These are phyloP conservation scores for Carex parvula DNA, from an alignment of 176 grass and related monocot genomes.

Conservation along the genomic window DNA sequence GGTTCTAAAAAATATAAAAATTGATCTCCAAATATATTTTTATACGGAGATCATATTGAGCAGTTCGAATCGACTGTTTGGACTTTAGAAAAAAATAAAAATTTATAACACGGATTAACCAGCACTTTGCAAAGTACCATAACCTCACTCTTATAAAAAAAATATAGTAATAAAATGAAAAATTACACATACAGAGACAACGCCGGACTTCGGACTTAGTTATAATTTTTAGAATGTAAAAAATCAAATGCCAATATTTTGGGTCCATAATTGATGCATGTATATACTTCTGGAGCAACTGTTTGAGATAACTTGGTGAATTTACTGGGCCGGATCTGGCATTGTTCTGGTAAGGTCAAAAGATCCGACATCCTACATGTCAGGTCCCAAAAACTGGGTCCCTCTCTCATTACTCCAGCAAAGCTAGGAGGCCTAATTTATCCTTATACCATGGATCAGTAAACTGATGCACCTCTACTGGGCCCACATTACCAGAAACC, in stretches of 20 bases:
- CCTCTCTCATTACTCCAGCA: background rate
- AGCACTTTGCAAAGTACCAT: too few relatives aligned
- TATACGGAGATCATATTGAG: too few relatives aligned
- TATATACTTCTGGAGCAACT: background rate
- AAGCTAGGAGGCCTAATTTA: constrained; percentile 4
- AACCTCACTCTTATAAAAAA: too few relatives aligned
- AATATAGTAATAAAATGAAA: too few relatives aligned
- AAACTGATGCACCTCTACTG: background rate
- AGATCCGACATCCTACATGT: background rate
- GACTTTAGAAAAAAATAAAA: too few relatives aligned
- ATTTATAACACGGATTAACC: too few relatives aligned
- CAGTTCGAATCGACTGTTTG: too few relatives aligned
- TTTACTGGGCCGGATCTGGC: background rate
- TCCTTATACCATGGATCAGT: background rate
- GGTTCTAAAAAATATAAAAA: too few relatives aligned
- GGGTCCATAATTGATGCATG: background rate
- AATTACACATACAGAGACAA: too few relatives aligned
- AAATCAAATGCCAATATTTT: background rate
- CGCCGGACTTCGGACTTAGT: too few relatives aligned
- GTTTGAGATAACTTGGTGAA: background rate
- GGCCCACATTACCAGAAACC: constrained; percentile 13
- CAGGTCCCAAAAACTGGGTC: background rate
- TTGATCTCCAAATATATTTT: too few relatives aligned
- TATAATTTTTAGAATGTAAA: too few relatives aligned
- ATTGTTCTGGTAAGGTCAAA: background rate